Evolutionary conservation across 2,329 filamentous ascomycete species (phyloP).

Genomic region (Colletotrichum limetticola): DNA sequence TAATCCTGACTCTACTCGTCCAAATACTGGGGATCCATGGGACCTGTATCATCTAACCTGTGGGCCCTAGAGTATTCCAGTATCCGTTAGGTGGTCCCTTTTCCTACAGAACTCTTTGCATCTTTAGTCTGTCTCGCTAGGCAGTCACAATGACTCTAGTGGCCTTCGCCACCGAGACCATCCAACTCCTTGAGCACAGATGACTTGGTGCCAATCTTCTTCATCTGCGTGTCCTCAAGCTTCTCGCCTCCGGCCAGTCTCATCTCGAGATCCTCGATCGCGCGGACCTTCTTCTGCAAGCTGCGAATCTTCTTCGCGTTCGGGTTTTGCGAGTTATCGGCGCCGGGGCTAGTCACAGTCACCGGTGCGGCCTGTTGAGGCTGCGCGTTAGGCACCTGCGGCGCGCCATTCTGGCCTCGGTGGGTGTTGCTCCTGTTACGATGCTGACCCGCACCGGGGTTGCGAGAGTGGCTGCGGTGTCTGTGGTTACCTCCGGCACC

Average conservation of each 20-base stretch:
- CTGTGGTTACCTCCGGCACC: conserved; percentile 47
- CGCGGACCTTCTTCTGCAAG: conserved; percentile 95
- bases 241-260: conserved; percentile 93
- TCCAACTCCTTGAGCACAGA: conserved; percentile 86
- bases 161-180: conserved; percentile 52
- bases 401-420: conserved; percentile 45
- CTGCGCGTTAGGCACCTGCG: conserved; percentile 39
- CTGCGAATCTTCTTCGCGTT: conserved; percentile 95
- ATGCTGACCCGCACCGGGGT: conserved; percentile 57
- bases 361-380: conserved; percentile 37
- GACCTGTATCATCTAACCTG: not conserved
- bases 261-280: conserved; percentile 99
- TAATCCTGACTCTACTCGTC: conserved; percentile 10
- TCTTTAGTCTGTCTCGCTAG: not conserved
- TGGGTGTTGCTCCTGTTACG: conserved; percentile 64
- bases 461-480: conserved; percentile 66
- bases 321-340: conserved; percentile 67
- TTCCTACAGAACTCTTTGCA: not conserved
- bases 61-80: not conserved
- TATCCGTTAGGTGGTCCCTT: not conserved
- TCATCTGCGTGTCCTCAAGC: conserved; percentile 96
- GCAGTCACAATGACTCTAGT: not conserved
- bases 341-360: conserved; percentile 45
- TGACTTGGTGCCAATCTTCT: conserved; percentile 94
- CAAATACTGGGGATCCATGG: not conserved